Evolutionary conservation across 352 stramenopile species (phyloP).

Genomic region (Pythium apleroticum): DNA sequence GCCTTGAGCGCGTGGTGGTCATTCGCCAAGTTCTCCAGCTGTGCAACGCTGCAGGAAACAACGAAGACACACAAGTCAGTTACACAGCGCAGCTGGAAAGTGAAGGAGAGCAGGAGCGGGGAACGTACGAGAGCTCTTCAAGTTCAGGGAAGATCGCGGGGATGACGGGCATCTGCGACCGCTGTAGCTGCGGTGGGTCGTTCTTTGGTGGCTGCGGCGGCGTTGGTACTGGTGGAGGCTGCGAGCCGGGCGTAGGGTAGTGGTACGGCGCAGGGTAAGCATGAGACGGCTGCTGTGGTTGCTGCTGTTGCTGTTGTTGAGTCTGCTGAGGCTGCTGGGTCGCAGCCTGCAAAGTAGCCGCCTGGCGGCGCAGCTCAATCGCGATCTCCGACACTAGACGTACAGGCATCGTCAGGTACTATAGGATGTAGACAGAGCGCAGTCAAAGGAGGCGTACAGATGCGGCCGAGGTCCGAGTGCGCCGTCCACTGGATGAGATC

Average conservation of each 20-base stretch:
- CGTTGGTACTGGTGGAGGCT: conserved; percentile 26
- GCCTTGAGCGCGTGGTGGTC: conserved; percentile 64
- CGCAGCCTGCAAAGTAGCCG: conserved; percentile 16
- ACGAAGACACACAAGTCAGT: conserved; percentile 9
- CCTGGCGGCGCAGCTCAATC: conserved; percentile 45
- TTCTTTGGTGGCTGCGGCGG: conserved; percentile 39
- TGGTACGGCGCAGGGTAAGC: conserved; percentile 17
- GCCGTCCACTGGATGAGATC: conserved; percentile 82
- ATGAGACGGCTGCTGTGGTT: neutral
- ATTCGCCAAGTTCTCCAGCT: conserved; percentile 63
- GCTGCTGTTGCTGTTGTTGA: conserved; percentile 6
- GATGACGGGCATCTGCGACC: conserved; percentile 74
- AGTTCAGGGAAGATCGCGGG: conserved; percentile 71
- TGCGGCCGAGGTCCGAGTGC: conserved; percentile 83
- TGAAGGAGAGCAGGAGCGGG: neutral
- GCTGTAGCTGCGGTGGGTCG: conserved; percentile 43
- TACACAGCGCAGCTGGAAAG: neutral
- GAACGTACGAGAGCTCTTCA: conserved; percentile 73
- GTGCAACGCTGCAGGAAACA: conserved; percentile 29
- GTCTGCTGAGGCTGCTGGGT: conserved; percentile 12
- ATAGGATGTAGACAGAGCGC: neutral
- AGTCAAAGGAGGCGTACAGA: conserved; percentile 24
- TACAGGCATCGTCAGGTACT: neutral
- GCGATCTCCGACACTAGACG: conserved; percentile 63
- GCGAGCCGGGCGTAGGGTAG: conserved; percentile 28